Evolutionary conservation across 306 rosid species (phyloP).

Genomic region (Rosa lucieae): DNA sequence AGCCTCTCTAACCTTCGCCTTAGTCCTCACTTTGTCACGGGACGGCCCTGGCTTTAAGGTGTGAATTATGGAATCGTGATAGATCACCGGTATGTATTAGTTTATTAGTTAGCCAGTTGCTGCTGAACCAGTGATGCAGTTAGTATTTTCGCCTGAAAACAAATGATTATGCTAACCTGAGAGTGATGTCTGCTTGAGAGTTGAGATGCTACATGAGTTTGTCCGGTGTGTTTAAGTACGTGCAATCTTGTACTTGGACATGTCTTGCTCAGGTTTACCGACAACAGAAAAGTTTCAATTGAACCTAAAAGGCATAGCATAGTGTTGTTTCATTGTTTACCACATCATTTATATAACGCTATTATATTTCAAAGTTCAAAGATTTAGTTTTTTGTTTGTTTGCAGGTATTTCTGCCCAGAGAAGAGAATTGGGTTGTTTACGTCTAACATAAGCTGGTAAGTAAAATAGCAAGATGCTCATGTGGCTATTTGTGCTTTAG

Average conservation of each 20-base stretch:
- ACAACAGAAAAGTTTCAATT: neutral
- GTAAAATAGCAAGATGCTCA: neutral
- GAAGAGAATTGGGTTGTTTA: constrained; percentile 11
- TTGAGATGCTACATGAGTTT: neutral
- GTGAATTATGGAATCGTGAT: constrained; percentile 1
- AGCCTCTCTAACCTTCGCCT: no score
- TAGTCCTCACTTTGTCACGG: no score
- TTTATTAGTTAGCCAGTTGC: neutral
- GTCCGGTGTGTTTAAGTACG: neutral
- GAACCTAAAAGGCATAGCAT: neutral
- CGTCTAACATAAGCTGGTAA: neutral
- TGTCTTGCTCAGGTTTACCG: neutral
- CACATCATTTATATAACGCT: constrained; percentile 1
- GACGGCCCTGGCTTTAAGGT: neutral
- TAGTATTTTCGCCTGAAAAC: neutral
- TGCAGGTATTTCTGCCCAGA: constrained; percentile 9
- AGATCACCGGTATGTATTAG: neutral
- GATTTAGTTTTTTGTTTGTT: neutral
- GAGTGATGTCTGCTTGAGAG: neutral
- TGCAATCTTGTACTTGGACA: constrained; percentile 3
- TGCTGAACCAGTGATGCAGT: constrained; percentile 2
- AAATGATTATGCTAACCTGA: neutral
- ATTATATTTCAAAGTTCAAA: neutral
- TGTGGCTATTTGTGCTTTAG: neutral
- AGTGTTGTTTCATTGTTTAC: neutral